Base-by-base conservation (phyloP, 2,329 filamentous ascomycete species). In the Penicillium sp. region DNA sequence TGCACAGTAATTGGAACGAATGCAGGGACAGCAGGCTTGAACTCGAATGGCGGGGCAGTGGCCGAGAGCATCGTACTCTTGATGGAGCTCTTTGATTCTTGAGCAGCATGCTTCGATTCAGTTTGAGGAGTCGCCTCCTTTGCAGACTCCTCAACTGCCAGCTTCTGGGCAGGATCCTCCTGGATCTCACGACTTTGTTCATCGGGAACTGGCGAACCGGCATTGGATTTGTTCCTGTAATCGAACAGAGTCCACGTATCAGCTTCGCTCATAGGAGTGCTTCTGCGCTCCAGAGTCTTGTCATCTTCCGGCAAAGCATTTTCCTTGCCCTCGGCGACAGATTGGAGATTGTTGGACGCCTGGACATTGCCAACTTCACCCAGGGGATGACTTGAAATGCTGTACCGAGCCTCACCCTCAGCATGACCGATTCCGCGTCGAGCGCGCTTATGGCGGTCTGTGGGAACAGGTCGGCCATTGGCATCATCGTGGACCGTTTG, bases 341-440 rank as follows among this genome's bases (percentile, higher is more conserved):
- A 47, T 24, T 70, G 61, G 16, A 59, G 53, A 47, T 54, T 51
- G 47, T 57, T 65, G 46, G 65, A 54, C 42, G 61, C 58, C 47
- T 66, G 63, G 23, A 62, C 53, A 49, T 73, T 72, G 38, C 57
- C 61, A 9, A 58, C 51, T 47, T 73, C 70, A 6, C 65, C 57
- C 46, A 73, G 57, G 45, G 73, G 68, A 24, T 70, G 67, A 36
- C 49, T 69, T 33, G 77, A 75, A 51, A 74, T 73, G 8, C 90
- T 89, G 69, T 95, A 95, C 47, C 84, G 78, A 21, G 88, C 86
- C 23, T 93, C 85, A 45, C 87, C 82, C 62, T 95, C 86, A 16
- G 83, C 86, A 63, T 88, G 85, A 47, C 81, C 82, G 16, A 79
- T 82, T 42, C 74, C 79, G 53, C 83, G 85, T 60, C 85, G 85